Evolutionary conservation across 2,329 filamentous ascomycete genomes (phyloP).

Genomic region (Paradendryphiella salina): DNA sequence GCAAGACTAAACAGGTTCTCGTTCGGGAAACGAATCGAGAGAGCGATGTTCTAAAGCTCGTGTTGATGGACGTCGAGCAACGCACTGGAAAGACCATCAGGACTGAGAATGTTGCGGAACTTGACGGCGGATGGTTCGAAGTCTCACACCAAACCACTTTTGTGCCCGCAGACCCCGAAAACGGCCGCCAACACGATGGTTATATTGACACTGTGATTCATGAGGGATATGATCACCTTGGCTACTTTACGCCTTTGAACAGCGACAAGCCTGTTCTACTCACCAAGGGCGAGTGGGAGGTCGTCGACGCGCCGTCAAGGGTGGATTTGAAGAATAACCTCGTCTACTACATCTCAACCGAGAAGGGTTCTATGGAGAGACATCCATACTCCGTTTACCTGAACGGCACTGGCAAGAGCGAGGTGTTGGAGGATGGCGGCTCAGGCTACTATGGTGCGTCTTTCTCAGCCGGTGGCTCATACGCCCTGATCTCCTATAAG

Average conservation of each 20-base stretch:
- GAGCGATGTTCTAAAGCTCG: constrained; percentile 85
- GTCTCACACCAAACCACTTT: constrained; percentile 83
- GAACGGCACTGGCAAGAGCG: constrained; percentile 71
- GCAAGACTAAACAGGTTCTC: constrained; percentile 70
- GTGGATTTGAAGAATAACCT: constrained; percentile 83
- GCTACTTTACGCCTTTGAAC: constrained; percentile 88
- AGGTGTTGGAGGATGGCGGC: constrained; percentile 72
- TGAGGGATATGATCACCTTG: constrained; percentile 85
- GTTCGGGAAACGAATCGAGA: constrained; percentile 93
- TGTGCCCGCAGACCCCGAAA: constrained; percentile 78
- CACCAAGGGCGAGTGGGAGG: constrained; percentile 90
- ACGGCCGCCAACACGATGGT: constrained; percentile 78
- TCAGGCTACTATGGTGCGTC: constrained; percentile 81
- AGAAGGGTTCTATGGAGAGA: constrained; percentile 83
- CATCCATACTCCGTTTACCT: constrained; percentile 90
- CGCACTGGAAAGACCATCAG: constrained; percentile 78
- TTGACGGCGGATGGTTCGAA: constrained; percentile 99
- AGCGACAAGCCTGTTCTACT: constrained; percentile 80
- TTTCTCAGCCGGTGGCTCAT: constrained; percentile 82
- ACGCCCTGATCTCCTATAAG: constrained; percentile 78
- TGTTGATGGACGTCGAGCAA: constrained; percentile 76
- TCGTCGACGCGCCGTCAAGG: constrained; percentile 79
- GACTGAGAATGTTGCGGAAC: constrained; percentile 73
- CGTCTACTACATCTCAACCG: constrained; percentile 88
- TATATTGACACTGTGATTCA: constrained; percentile 92